Percentiles rank a stretch among this genome's conserved stretches.
These are phyloP conservation scores for Hypoxylon cercidicola DNA, from an alignment of 495 filamentous ascomycete species.

Conservation along the genomic window DNA sequence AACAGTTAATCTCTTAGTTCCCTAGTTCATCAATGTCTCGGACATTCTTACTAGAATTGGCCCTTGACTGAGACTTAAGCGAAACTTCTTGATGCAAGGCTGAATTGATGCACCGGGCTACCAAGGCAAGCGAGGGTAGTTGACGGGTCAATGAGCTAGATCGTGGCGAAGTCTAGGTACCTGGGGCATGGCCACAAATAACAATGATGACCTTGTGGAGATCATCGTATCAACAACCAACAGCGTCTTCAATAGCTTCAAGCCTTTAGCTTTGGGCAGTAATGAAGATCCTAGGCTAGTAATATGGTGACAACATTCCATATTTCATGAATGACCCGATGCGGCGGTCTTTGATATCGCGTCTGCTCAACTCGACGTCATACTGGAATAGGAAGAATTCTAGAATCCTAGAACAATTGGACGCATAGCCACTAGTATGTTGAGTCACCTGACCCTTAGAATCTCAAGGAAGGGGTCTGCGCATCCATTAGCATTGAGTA, in stretches of 20 bases:
- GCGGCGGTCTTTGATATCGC: constrained; percentile 1
- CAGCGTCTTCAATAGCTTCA: too few relatives aligned
- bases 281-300: not conserved
- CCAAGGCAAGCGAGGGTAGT: too few relatives aligned
- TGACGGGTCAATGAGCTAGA: too few relatives aligned
- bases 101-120: not conserved
- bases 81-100: not conserved
- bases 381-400: constrained; percentile 26
- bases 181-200: too few relatives aligned
- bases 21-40: not conserved
- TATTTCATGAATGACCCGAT: not conserved
- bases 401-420: constrained; percentile 31
- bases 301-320: not conserved
- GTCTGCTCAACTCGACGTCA: constrained; percentile 15
- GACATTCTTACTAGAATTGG: not conserved
- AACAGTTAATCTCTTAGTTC: too few relatives aligned
- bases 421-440: not conserved
- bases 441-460: not conserved
- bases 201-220: too few relatives aligned
- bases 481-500: too few relatives aligned
- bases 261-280: too few relatives aligned
- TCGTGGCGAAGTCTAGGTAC: too few relatives aligned
- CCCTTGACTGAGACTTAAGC: not conserved
- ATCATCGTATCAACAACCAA: too few relatives aligned
- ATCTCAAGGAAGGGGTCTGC: too few relatives aligned